Evolutionary conservation across 2,329 filamentous ascomycete species (phyloP).

Genomic region (Drechslerella dactyloides): DNA sequence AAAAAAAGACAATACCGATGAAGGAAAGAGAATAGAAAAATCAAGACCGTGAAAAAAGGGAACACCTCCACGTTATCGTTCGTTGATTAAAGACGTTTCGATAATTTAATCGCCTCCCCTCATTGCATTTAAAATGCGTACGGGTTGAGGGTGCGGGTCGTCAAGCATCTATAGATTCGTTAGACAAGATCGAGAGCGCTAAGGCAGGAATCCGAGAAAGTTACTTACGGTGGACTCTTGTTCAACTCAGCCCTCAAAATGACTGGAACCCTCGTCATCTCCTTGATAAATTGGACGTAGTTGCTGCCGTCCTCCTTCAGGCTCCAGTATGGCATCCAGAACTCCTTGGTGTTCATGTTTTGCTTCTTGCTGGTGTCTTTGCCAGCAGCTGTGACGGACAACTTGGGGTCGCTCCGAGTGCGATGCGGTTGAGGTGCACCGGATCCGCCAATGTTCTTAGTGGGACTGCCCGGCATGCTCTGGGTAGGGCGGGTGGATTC

Average conservation of each 20-base stretch:
- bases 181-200: slow-evolving; percentile 56
- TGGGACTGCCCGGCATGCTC: slow-evolving; percentile 90
- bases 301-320: slow-evolving; percentile 91
- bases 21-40: too few relatives aligned
- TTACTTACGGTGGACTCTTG: slow-evolving; percentile 98
- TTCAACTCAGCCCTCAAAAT: slow-evolving; percentile 96
- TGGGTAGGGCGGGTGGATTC: slow-evolving; percentile 85
- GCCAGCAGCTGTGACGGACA: slow-evolving; percentile 67
- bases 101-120: slow-evolving; percentile 31
- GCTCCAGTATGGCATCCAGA: slow-evolving; percentile 88
- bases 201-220: background rate
- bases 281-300: slow-evolving; percentile 96
- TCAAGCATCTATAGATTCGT: slow-evolving; percentile 69
- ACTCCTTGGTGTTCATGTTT: slow-evolving; percentile 74
- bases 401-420: slow-evolving; percentile 92
- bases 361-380: slow-evolving; percentile 76
- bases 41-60: slow-evolving; percentile 54
- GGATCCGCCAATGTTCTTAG: slow-evolving; percentile 70
- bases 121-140: slow-evolving; percentile 67
- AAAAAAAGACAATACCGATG: too few relatives aligned
- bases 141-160: slow-evolving; percentile 82
- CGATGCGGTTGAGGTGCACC: slow-evolving; percentile 76
- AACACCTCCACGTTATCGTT: slow-evolving; percentile 16
- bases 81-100: slow-evolving; percentile 53
- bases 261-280: slow-evolving; percentile 97